Percentiles rank a stretch among this genome's conserved stretches.
Conservation (phyloP, 345 rosid genomes). For the Aegle marmelos region DNA sequence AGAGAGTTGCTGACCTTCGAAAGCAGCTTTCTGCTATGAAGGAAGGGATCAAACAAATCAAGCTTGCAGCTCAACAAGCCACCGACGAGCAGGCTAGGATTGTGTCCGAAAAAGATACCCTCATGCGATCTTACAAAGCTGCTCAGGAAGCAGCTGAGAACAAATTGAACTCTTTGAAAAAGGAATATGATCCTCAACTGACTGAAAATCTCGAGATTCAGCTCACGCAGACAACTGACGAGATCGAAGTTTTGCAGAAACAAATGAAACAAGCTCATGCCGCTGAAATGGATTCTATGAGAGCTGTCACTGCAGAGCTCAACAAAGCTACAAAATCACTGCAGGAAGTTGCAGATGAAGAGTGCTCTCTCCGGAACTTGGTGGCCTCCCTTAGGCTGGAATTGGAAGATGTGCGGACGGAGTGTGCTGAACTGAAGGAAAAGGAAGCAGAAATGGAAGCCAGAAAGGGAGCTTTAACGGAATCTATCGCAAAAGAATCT, state of each 20-base stretch:
- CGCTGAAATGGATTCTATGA: slow-evolving; percentile 47
- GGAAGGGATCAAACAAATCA: slow-evolving; percentile 53
- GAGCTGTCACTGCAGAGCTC: slow-evolving; percentile 55
- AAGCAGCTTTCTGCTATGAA: slow-evolving; percentile 62
- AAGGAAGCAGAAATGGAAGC: slow-evolving; percentile 30
- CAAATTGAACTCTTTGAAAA: slow-evolving; percentile 36
- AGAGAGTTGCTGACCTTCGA: slow-evolving; percentile 46
- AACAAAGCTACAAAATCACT: slow-evolving; percentile 66
- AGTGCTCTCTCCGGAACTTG: slow-evolving; percentile 42
- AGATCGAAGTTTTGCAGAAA: slow-evolving; percentile 56
- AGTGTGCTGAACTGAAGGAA: slow-evolving; percentile 28
- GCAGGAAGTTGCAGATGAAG: slow-evolving; percentile 60
- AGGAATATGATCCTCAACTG: slow-evolving; percentile 51
- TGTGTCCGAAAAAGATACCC: slow-evolving; percentile 42
- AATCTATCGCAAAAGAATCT: not conserved
- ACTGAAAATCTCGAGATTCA: slow-evolving; percentile 45
- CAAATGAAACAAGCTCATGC: slow-evolving; percentile 70
- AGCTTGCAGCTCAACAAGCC: slow-evolving; percentile 44
- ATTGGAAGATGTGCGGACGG: slow-evolving; percentile 50
- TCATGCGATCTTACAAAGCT: slow-evolving; percentile 31
- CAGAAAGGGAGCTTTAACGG: slow-evolving; percentile 4
- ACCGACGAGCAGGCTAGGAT: slow-evolving; percentile 41
- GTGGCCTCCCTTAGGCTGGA: slow-evolving; percentile 47
- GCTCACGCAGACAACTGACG: slow-evolving; percentile 49
- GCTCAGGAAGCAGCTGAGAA: slow-evolving; percentile 49